Percentiles rank a stretch among this genome's conserved stretches.
phyloP scores from a whole-genome alignment of 768 basidiomycete genomes.

The Tubosaeta brunneosetosa region DNA sequence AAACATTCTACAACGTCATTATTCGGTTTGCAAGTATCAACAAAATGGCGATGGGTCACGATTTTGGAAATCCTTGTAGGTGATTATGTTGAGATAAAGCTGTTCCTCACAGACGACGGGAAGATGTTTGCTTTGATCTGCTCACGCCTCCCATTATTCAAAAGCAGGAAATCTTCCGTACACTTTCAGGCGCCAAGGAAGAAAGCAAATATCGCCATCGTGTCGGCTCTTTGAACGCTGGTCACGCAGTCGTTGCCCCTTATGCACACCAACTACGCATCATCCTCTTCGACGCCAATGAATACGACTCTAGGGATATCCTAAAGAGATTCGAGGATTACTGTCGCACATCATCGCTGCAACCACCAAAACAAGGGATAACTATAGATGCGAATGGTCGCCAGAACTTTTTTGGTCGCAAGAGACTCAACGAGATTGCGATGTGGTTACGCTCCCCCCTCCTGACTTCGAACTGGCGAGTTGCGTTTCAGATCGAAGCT shows the following conservation, averaged over 20 bases:
- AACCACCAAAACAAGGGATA: conserved; percentile 30
- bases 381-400: conserved; percentile 45
- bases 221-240: conserved; percentile 52
- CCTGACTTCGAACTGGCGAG: conserved; percentile 41
- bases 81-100: not conserved
- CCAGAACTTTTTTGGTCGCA: conserved; percentile 48
- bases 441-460: conserved; percentile 42
- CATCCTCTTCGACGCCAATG: conserved; percentile 47
- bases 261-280: conserved; percentile 71
- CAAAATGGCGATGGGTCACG: conserved; percentile 56
- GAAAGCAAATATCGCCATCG: conserved; percentile 49
- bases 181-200: conserved; percentile 33
- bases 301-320: conserved; percentile 29
- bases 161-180: conserved; percentile 51
- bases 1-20: conserved; percentile 46
- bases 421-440: conserved; percentile 43
- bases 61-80: conserved; percentile 61
- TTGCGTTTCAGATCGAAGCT: conserved; percentile 76
- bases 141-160: conserved; percentile 63
- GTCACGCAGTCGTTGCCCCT: conserved; percentile 56
- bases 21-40: conserved; percentile 56
- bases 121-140: conserved; percentile 68
- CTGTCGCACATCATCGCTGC: conserved; percentile 48
- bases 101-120: conserved; percentile 8
- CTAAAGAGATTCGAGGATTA: conserved; percentile 48